Conservation (phyloP, 2,329 filamentous ascomycete species). For the Xylaria multiplex region DNA sequence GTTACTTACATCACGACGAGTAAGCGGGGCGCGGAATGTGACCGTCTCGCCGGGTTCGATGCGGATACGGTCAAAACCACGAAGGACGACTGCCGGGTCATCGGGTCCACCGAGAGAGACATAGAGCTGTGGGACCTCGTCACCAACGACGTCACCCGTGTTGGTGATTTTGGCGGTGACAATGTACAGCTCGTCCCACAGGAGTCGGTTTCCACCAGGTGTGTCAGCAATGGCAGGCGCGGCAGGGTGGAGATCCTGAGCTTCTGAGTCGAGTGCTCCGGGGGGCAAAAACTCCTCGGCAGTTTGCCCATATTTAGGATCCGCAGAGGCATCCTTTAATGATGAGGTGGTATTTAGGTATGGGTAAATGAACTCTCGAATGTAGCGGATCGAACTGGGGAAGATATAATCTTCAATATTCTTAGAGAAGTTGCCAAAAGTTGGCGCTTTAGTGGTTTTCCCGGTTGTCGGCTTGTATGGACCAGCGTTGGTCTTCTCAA, state of each 20-base stretch:
- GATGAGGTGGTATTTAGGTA: conserved; percentile 74
- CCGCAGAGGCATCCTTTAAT: conserved; percentile 62
- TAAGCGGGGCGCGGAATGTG: conserved; percentile 75
- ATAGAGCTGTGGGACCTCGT: conserved; percentile 82
- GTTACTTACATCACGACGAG: conserved; percentile 83
- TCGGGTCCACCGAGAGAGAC: conserved; percentile 80
- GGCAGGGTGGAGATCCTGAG: conserved; percentile 65
- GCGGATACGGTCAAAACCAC: conserved; percentile 81
- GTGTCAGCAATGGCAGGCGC: conserved; percentile 54
- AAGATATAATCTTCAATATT: conserved; percentile 73
- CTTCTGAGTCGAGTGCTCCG: conserved; percentile 62
- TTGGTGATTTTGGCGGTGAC: conserved; percentile 77
- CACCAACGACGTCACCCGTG: conserved; percentile 71
- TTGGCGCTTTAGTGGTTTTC: conserved; percentile 69
- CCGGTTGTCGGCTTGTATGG: conserved; percentile 70
- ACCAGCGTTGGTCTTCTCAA: conserved; percentile 61
- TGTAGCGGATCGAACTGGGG: conserved; percentile 65
- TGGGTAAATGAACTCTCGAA: conserved; percentile 73
- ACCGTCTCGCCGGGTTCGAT: conserved; percentile 75
- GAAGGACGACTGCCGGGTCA: conserved; percentile 73
- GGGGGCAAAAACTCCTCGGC: conserved; percentile 69
- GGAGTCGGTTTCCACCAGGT: conserved; percentile 70
- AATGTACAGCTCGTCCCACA: conserved; percentile 76
- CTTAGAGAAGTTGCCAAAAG: conserved; percentile 71
- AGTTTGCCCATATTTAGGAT: conserved; percentile 68